A percentile compares a stretch with the other conserved stretches of the same genome.
These are phyloP conservation scores for Cytospora schulzeri DNA, from an alignment of 2,329 filamentous ascomycete genomes.

Conservation along the genomic window DNA sequence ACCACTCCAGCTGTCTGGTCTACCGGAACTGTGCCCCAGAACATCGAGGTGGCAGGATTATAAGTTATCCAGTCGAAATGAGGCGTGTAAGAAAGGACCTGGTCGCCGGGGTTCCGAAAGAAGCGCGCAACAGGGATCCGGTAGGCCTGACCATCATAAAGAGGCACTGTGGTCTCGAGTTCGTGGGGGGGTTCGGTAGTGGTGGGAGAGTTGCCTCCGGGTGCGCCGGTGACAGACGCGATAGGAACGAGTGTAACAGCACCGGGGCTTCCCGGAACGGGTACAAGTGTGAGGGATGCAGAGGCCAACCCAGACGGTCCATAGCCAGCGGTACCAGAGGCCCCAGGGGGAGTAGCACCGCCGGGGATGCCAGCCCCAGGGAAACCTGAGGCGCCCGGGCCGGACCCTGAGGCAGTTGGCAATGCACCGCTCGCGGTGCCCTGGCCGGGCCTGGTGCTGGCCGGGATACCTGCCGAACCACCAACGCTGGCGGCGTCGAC, in stretches of 20 bases:
- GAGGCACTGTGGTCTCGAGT: background rate
- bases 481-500: too few species aligned
- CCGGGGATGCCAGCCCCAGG: too few species aligned
- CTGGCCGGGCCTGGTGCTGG: background rate
- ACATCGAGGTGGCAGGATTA: background rate
- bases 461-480: background rate
- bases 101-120: conserved; percentile 1
- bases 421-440: background rate
- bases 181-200: background rate
- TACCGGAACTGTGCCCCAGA: conserved; percentile 8
- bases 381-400: too few species aligned
- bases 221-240: background rate
- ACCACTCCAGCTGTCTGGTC: background rate
- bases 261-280: background rate
- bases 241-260: background rate
- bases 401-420: background rate
- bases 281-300: background rate
- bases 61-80: background rate
- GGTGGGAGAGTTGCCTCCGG: background rate
- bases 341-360: background rate
- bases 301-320: too few species aligned
- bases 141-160: background rate
- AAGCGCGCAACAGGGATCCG: background rate
- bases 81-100: background rate
- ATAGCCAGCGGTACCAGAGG: background rate